A percentile compares a stretch with the other conserved stretches of the same genome.
Conservation (phyloP, 2,329 filamentous ascomycete species). For the Chaetoscypha palmicola region DNA sequence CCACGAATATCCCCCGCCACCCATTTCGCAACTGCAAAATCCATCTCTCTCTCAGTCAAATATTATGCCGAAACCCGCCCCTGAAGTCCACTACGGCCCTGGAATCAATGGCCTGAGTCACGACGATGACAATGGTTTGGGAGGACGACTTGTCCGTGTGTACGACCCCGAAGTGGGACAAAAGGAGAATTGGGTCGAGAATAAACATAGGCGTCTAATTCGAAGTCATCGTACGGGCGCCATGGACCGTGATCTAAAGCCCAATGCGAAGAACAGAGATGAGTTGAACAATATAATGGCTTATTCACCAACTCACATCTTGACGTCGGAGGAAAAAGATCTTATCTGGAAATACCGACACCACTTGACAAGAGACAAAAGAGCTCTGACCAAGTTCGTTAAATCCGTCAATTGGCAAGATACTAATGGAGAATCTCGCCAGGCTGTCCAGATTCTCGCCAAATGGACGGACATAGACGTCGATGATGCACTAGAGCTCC, state of each 20-base stretch:
- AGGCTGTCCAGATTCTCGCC: slow-evolving; percentile 81
- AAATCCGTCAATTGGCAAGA: slow-evolving; percentile 97
- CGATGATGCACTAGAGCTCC: slow-evolving; percentile 88
- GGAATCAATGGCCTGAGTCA: slow-evolving; percentile 69
- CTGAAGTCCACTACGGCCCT: slow-evolving; percentile 83
- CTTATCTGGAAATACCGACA: slow-evolving; percentile 97
- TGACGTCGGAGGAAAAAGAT: slow-evolving; percentile 89
- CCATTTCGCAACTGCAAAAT: slow-evolving; percentile 68
- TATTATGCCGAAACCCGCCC: slow-evolving; percentile 68
- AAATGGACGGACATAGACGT: slow-evolving; percentile 97
- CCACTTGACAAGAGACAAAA: slow-evolving; percentile 86
- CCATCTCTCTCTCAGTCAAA: slow-evolving; percentile 57
- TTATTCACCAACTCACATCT: slow-evolving; percentile 83
- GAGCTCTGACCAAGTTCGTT: slow-evolving; percentile 90
- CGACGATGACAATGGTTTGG: slow-evolving; percentile 37
- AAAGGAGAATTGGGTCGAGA: slow-evolving; percentile 87
- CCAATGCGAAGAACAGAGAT: slow-evolving; percentile 91
- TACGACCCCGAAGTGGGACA: slow-evolving; percentile 92
- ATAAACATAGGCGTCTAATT: slow-evolving; percentile 86
- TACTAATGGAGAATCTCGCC: slow-evolving; percentile 65
- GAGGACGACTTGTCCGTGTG: slow-evolving; percentile 66
- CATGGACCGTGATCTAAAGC: slow-evolving; percentile 88
- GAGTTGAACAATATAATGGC: slow-evolving; percentile 86
- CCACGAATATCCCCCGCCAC: slow-evolving; percentile 81
- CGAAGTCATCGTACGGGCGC: slow-evolving; percentile 87